phyloP scores from a whole-genome alignment of 768 basidiomycete genomes.

The Termitomyces heimii region DNA sequence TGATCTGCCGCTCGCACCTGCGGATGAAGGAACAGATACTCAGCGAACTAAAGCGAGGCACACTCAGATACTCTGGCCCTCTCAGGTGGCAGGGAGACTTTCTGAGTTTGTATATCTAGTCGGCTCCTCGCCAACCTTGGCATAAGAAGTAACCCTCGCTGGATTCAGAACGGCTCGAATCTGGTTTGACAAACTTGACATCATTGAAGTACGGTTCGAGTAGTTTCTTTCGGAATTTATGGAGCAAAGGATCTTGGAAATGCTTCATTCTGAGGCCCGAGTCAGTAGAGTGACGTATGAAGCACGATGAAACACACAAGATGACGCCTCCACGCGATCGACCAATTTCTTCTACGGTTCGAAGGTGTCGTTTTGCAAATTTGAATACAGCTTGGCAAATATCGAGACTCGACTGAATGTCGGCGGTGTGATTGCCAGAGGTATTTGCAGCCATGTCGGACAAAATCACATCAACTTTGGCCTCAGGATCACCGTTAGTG shows the following conservation, averaged over 20 bases:
- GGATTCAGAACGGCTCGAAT: conserved; percentile 72
- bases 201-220: conserved; percentile 60
- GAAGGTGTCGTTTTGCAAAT: conserved; percentile 55
- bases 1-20: background rate
- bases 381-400: conserved; percentile 70
- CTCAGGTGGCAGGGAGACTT: background rate
- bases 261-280: conserved; percentile 63
- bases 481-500: conserved; percentile 20
- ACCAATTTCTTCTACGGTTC: conserved; percentile 37
- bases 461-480: conserved; percentile 72
- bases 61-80: background rate
- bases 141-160: conserved; percentile 88
- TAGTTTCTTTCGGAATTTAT: conserved; percentile 53
- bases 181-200: conserved; percentile 73
- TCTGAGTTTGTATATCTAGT: background rate
- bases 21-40: background rate
- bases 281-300: background rate
- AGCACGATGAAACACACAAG: conserved; percentile 35
- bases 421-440: conserved; percentile 61
- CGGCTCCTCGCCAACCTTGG: conserved; percentile 50
- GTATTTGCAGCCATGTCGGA: conserved; percentile 90
- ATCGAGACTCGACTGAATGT: conserved; percentile 63
- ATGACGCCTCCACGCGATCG: conserved; percentile 44
- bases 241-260: conserved; percentile 69
- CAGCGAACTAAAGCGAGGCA: background rate